Base-by-base conservation (phyloP, 2,329 filamentous ascomycete species). In the Pseudonectria buxi region DNA sequence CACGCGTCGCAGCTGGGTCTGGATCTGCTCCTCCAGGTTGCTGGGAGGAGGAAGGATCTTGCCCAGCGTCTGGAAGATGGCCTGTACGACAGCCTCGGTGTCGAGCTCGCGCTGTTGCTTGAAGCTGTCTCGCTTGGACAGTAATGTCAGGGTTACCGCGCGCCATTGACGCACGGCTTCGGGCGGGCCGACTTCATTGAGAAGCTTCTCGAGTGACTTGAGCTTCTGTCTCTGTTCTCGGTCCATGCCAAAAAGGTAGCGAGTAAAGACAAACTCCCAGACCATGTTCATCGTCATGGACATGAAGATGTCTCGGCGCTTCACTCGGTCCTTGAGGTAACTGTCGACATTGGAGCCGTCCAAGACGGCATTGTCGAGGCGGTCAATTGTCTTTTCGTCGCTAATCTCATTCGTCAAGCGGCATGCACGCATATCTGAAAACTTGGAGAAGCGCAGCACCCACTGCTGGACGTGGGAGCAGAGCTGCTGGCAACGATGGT, bases 241-340 rank as follows among this genome's bases (percentile, higher is more conserved):
- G 59, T 98, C 92, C 87, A 98, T 95, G 52, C 92, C 92, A 59
- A 98, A 98, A 16, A 98, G 79, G 61, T 98, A 98, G 45, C 92
- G 81, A 7, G 90, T 95, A 58, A 98, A 98, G 57, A 98, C 82
- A 56, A 94, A 95, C 62, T 98, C 92, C 89, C 89, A 98, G 33
- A 98, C 81, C 88, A 98, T 95, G 43, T 85, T 92, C 89, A 96
- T 96, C 37, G 90, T 86, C 61, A 98, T 88, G 26, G 88, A 92
- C 87, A 96, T 95, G 72, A 98, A 95, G 39, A 96, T 81, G 59
- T 96, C 90, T 41, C 90, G 81, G 42, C 92, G 82, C 54, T 77
- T 81, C 36, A 95, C 83, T 26, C 94, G 85, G 59, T 98, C 90
- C 47, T 76, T 76, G 32, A 98, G 80, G 55, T 94, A 92, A 39